Evolutionary conservation across 176 grass and related monocot genomes (phyloP), one percentile per base, ranked within the genome.

Genomic region (Triticum turgidum): DNA sequence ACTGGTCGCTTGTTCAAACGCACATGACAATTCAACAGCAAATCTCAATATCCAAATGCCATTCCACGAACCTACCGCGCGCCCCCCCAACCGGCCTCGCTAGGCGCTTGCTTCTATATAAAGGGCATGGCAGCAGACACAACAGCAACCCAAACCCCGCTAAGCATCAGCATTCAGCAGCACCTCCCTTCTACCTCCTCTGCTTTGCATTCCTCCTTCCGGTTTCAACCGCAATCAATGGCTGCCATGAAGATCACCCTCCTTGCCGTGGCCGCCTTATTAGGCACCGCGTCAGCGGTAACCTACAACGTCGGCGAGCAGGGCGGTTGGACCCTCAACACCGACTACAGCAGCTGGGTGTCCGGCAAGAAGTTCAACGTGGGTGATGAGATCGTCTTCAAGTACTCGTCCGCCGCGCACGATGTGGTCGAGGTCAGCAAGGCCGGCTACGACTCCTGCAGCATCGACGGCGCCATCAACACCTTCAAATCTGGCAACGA

Each of bases 351-450:
- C 47, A 39, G 3, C 13, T 96, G 94, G 94, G 91, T 41, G 6
- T 15, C 88, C 68, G 35, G 22, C 41, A 89, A 89, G 79, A 66
- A 32, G 37, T 96, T 96, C 84, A 61, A 84, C 79, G 9, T 82
- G 0, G 87, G 89, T 5, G 94, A 96, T 69, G 11, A 42, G 15
- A 29, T 96, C 6, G 83, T 73, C 41, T 95, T 95, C 84, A 89
- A 87, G 65, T 95, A 91, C 84, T 1, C 9, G 1, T 1, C 45
- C 0, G n/a, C 35, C 11, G 0, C 0, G 0, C 94, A 97, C 83
- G 83, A 91, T 49, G 89, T 97, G 69, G 5, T 87, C 27, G 87
- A 90, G 80, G 92, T 97, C 80, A 92, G 0, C 80, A 81, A 88
- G 81, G 58, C 75, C 13, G 86, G 58, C 69, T 90, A 81, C 86